Evolutionary conservation across 2,329 filamentous ascomycete species (phyloP).

Genomic region (Pseudocercospora fijiensis): DNA sequence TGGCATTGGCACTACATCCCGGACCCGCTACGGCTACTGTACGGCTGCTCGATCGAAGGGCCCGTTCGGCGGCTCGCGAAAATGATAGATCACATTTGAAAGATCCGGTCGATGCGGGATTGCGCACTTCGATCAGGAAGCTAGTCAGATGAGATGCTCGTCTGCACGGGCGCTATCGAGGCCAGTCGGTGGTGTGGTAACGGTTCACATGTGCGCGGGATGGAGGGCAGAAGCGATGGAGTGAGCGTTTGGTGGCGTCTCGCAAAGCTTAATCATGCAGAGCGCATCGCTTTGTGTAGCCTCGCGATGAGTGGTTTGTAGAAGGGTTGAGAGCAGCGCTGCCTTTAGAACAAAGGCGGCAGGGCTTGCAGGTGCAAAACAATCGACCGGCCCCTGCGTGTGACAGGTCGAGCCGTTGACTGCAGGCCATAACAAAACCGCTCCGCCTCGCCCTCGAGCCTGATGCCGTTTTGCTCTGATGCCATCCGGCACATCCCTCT

Average conservation of each 20-base stretch:
- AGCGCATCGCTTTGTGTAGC: constrained; percentile 26
- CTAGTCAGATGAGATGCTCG: neutral
- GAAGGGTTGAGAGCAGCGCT: constrained; percentile 17
- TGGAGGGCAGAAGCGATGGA: constrained; percentile 23
- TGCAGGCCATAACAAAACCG: constrained; percentile 29
- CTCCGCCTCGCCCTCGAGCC: constrained; percentile 21
- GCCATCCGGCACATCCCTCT: constrained; percentile 22
- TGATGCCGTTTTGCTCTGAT: constrained; percentile 17
- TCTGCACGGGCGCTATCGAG: constrained; percentile 6
- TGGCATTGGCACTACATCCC: constrained; percentile 5
- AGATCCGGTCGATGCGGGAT: constrained; percentile 13
- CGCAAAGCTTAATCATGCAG: constrained; percentile 18
- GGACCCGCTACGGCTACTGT: constrained; percentile 3
- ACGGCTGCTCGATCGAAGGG: constrained; percentile 10
- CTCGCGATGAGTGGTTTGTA: constrained; percentile 29
- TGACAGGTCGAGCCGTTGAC: constrained; percentile 26
- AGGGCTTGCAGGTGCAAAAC: constrained; percentile 36
- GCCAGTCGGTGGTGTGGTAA: constrained; percentile 15
- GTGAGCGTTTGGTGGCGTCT: constrained; percentile 29
- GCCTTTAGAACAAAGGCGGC: constrained; percentile 34
- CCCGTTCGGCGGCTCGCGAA: constrained; percentile 17
- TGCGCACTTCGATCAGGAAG: constrained; percentile 5
- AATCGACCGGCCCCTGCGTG: constrained; percentile 27
- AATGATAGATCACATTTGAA: constrained; percentile 26
- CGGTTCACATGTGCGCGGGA: constrained; percentile 27